Base-by-base conservation (phyloP, 164 flowering plant genomes). In the Euptelea pleiosperma region DNA sequence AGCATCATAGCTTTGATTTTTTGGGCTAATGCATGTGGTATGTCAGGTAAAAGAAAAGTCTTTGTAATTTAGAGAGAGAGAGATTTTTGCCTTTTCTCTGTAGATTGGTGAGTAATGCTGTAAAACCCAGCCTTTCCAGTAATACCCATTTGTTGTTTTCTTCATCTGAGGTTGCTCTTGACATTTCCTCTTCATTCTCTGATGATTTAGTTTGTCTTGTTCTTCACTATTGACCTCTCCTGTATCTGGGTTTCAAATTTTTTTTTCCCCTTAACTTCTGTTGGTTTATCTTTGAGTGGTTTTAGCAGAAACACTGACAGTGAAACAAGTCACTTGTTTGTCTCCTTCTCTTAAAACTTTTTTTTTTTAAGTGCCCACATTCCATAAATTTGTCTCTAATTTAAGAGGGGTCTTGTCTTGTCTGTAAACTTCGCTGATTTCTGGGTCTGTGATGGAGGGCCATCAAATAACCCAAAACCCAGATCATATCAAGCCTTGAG, bases 21-120 rank as follows among this genome's bases (percentile, higher is more conserved):
- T 57, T 25, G 16, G 8, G 19, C 49, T 24, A 34, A 39, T 45
- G 22, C 57, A 45, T 57, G 60, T 66, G 65, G 49, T 21, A 25
- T 66, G 70, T 55, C 70, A 60, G 70, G 61, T 48, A 40, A 60
- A 61, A 65, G 26, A 24, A 28, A 33, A 19, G 39, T 18, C 31
- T 29, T 44, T 56, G 39, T 30, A 54, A 52, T 48, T 45, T 42
- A 33, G 12, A 61, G 21, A 7, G 29, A 40, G 51, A 51, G 48
- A 60, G 49, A 40, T 8, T 15, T 28, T 28, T 19, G 16, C 51
- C 8, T 47, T 47, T 47, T 14, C 24, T 37, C 24, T 8, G 29
- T 50, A 30, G 15, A 51, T 51, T 30, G 40, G 35, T n/a, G 45
- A 36, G 44, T 39, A 16, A 54, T 26, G 44, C 34, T 25, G 43